These are phyloP conservation scores for Cutaneotrichosporon arboriforme DNA, from an alignment of 1,284 basidiomycete species.

Conservation along the genomic window DNA sequence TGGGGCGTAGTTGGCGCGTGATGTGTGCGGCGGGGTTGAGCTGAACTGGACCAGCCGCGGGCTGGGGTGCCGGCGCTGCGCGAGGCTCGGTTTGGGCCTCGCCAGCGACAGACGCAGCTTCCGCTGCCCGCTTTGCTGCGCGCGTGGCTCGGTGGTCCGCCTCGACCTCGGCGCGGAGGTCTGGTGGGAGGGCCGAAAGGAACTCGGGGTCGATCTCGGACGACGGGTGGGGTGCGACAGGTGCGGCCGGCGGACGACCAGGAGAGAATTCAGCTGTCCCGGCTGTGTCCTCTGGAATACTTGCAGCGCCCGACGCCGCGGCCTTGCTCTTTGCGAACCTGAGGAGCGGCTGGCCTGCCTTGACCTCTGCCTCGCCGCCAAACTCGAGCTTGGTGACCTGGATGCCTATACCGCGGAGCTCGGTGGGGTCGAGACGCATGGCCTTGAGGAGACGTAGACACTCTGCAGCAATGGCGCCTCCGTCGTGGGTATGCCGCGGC, in stretches of 20 bases:
- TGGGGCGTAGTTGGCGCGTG: conserved; percentile 39
- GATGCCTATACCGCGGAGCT: conserved; percentile 88
- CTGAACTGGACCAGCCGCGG: not conserved
- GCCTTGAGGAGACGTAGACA: conserved; percentile 69
- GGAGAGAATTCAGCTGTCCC: not conserved
- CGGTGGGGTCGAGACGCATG: conserved; percentile 71
- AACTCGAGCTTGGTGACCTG: conserved; percentile 83
- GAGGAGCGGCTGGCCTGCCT: conserved; percentile 27
- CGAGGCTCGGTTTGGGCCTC: not conserved
- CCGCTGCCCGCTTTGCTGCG: conserved; percentile 1
- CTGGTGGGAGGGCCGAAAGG: conserved; percentile 34
- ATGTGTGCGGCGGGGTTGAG: conserved; percentile 38
- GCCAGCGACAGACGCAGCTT: not conserved
- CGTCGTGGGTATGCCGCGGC: conserved; percentile 66
- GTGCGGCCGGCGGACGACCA: not conserved
- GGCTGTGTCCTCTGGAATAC: too few relatives aligned
- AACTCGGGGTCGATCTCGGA: conserved; percentile 39
- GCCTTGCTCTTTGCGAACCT: conserved; percentile 21
- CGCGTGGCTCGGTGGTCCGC: conserved; percentile 19
- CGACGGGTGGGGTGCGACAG: conserved; percentile 3
- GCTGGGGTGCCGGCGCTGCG: too few relatives aligned
- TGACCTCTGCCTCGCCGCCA: conserved; percentile 22
- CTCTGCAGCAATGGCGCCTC: conserved; percentile 64
- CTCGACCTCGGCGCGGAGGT: conserved; percentile 32
- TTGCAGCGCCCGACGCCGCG: not conserved